These are phyloP conservation scores for Arthrobotrys pseudoclavata DNA, from an alignment of 2,329 filamentous ascomycete genomes.

Conservation along the genomic window DNA sequence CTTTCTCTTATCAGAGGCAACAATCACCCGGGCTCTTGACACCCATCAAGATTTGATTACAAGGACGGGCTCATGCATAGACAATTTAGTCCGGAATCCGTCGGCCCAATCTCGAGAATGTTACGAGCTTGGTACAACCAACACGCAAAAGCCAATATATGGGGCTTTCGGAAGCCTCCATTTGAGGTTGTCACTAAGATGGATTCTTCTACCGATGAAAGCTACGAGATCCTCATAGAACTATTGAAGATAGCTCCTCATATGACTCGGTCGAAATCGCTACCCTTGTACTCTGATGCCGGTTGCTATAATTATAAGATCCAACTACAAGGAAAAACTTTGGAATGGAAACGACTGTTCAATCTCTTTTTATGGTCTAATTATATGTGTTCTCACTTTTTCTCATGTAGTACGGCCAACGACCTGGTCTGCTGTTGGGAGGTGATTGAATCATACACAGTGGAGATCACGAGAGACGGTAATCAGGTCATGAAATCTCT, in stretches of 20 bases:
- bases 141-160: not conserved
- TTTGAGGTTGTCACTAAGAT: not conserved
- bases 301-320: not conserved
- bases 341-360: not conserved
- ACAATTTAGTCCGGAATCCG: not conserved
- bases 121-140: not conserved
- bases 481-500: no score
- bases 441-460: no score
- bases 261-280: not conserved
- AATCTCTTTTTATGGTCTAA: not conserved
- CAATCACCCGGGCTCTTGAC: no score
- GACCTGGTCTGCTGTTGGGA: no score
- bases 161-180: not conserved
- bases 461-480: no score
- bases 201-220: not conserved
- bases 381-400: not conserved
- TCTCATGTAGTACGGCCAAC: not conserved
- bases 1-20: no score
- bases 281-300: not conserved
- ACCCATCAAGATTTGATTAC: no score
- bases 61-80: not conserved
- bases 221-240: not conserved
- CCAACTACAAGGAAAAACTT: not conserved
- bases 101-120: constrained; percentile 8
- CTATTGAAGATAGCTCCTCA: not conserved